Evolutionary conservation across 2,329 filamentous ascomycete species (phyloP).

Genomic region (Bipolaris oryzae): DNA sequence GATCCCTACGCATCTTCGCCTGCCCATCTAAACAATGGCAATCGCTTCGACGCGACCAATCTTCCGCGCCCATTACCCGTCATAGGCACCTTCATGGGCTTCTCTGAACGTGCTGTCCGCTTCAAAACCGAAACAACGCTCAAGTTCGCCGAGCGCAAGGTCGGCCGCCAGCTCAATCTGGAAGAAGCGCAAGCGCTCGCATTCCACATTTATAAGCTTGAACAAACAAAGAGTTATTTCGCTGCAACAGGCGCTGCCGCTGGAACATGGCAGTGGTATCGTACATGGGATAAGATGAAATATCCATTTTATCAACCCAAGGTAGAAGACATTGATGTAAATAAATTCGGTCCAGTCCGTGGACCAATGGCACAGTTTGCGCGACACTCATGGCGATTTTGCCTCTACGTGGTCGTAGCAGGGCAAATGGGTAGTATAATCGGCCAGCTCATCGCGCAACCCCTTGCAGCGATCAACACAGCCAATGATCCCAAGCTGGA

Average conservation of each 20-base stretch:
- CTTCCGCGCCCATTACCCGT: conserved; percentile 48
- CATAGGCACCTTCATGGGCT: conserved; percentile 39
- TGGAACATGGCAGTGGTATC: conserved; percentile 44
- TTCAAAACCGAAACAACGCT: conserved; percentile 43
- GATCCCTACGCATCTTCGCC: conserved; percentile 45
- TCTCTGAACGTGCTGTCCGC: conserved; percentile 32
- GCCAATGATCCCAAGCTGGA: conserved; percentile 51
- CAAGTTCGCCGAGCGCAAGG: conserved; percentile 37
- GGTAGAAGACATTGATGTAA: conserved; percentile 46
- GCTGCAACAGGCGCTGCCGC: conserved; percentile 41
- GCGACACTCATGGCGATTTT: conserved; percentile 37
- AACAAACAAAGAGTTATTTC: conserved; percentile 49
- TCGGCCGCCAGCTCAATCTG: conserved; percentile 47
- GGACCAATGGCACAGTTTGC: conserved; percentile 42
- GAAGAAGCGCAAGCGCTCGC: conserved; percentile 54
- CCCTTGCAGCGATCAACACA: conserved; percentile 40
- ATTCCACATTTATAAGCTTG: conserved; percentile 47
- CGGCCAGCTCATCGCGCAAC: conserved; percentile 44
- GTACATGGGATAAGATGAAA: conserved; percentile 41
- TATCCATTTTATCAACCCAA: conserved; percentile 54
- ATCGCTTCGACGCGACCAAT: conserved; percentile 46
- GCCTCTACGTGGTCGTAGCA: conserved; percentile 33
- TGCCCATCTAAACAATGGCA: conserved; percentile 10
- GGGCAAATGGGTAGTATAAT: conserved; percentile 42
- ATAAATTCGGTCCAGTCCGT: conserved; percentile 45